These are phyloP conservation scores for Phascolomyces articulosus DNA, from an alignment of 371 early-diverging fungal genomes.

Conservation along the genomic window DNA sequence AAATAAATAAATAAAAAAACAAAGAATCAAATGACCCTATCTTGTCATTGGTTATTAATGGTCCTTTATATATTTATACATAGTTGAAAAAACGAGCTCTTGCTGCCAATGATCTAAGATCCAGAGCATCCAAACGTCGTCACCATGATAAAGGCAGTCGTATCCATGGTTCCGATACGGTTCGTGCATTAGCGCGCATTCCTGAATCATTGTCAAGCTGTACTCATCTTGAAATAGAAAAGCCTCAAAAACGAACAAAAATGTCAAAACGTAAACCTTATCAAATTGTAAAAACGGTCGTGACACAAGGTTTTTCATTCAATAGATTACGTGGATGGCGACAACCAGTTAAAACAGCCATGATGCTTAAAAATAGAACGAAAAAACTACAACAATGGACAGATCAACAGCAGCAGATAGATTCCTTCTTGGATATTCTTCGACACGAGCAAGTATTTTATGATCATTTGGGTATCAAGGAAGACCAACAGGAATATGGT, in stretches of 20 bases:
- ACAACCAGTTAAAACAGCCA: constrained; percentile 24
- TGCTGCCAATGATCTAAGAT: constrained; percentile 22
- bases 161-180: background rate
- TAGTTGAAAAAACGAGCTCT: constrained; percentile 15
- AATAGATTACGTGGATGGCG: constrained; percentile 29
- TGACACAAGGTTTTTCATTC: constrained; percentile 12
- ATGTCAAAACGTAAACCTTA: constrained; percentile 18
- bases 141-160: background rate
- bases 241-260: background rate
- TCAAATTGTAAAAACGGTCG: constrained; percentile 7
- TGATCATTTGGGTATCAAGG: background rate
- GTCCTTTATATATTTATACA: background rate
- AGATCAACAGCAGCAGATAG: background rate
- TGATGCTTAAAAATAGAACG: constrained; percentile 28
- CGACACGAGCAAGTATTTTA: constrained; percentile 12
- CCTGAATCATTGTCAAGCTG: background rate
- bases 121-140: constrained; percentile 9
- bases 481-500: constrained; percentile 12
- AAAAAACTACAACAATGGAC: constrained; percentile 18
- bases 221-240: background rate
- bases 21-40: too few species aligned
- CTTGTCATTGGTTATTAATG: too few species aligned
- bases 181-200: background rate
- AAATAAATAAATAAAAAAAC: too few species aligned
- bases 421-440: constrained; percentile 8